phyloP scores from a whole-genome alignment of 1,284 basidiomycete species.

The Ceratobasidium sp. region DNA sequence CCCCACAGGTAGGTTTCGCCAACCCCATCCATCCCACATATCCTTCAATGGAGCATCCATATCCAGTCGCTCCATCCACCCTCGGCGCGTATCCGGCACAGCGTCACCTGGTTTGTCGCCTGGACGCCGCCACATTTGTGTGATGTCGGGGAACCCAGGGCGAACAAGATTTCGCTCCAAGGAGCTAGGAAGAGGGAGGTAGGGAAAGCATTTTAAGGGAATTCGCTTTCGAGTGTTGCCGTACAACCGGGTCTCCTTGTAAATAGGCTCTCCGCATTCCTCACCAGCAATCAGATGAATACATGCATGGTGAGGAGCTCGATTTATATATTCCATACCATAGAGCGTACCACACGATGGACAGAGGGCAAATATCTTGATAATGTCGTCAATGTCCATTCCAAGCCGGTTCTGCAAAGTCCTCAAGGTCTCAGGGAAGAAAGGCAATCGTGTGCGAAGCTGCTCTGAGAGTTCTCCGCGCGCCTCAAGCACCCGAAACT shows the following conservation, averaged over 20 bases:
- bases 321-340: not conserved
- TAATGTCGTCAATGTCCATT: not conserved
- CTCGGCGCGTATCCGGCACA: no score
- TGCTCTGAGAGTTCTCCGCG: not conserved
- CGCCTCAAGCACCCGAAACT: not conserved
- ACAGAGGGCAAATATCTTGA: constrained; percentile 7
- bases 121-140: not conserved
- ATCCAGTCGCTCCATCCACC: no score
- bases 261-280: not conserved
- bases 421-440: not conserved
- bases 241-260: not conserved
- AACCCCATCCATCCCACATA: not conserved
- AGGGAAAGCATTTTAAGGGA: not conserved
- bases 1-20: not conserved
- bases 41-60: no score
- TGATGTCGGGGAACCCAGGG: not conserved
- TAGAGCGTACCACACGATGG: not conserved
- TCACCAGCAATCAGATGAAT: not conserved
- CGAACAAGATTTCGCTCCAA: not conserved
- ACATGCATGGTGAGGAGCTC: not conserved
- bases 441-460: not conserved
- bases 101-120: no score
- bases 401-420: constrained; percentile 2
- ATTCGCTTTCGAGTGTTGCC: not conserved
- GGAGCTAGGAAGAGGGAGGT: not conserved